Percentiles rank a stretch among this genome's conserved stretches.
Evolutionary conservation across 108 stramenopile genomes (phyloP).

Genomic region (Fragilaria crotonensis): DNA sequence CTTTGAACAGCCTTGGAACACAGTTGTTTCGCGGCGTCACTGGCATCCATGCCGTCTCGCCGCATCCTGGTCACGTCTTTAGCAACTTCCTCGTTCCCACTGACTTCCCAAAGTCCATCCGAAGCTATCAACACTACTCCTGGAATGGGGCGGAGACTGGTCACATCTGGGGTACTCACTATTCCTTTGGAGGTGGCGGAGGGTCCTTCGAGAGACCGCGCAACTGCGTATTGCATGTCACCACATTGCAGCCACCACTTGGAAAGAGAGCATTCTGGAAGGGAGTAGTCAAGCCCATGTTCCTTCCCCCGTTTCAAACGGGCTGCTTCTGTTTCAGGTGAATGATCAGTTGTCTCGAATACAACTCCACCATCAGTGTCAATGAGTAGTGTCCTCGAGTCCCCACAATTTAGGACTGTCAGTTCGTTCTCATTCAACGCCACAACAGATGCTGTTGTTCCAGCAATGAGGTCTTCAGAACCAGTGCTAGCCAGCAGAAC

Average conservation of each 20-base stretch:
- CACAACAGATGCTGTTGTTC: conserved; percentile 57
- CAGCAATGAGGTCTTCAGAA: conserved; percentile 47
- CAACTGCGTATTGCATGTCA: conserved; percentile 67
- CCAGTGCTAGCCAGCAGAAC: conserved; percentile 59
- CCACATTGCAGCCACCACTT: conserved; percentile 52
- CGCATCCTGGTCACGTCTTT: conserved; percentile 44
- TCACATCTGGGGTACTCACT: conserved; percentile 55
- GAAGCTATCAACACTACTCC: conserved; percentile 47
- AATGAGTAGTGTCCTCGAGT: conserved; percentile 56
- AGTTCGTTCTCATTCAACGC: conserved; percentile 50
- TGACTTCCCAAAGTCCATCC: conserved; percentile 83
- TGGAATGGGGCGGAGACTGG: conserved; percentile 21
- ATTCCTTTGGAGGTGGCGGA: conserved; percentile 78
- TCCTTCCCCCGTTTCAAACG: conserved; percentile 40
- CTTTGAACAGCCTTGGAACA: conserved; percentile 65
- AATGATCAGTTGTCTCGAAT: conserved; percentile 64
- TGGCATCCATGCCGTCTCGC: conserved; percentile 28
- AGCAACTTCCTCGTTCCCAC: conserved; percentile 68
- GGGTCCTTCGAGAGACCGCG: conserved; percentile 55
- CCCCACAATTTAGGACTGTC: conserved; percentile 68
- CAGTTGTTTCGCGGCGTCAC: conserved; percentile 52
- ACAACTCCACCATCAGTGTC: conserved; percentile 28
- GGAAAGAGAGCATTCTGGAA: conserved; percentile 46
- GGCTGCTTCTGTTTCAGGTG: conserved; percentile 52
- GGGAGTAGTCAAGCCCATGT: conserved; percentile 44